Conservation (phyloP, 2,329 filamentous ascomycete species). For the Trichoderma endophyticum region DNA sequence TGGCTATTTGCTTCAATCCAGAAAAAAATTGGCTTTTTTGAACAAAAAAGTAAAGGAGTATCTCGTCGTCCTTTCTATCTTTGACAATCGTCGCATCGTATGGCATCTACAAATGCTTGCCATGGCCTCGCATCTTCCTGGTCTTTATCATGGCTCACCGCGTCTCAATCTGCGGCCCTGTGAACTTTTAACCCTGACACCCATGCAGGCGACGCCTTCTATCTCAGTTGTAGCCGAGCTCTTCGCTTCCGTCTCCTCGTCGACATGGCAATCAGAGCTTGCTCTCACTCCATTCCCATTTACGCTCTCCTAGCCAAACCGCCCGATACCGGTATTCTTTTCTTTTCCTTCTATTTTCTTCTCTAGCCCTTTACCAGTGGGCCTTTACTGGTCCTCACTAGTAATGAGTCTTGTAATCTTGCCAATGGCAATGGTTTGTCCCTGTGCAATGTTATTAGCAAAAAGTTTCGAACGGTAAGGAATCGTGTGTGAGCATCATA, state of each 20-base stretch:
- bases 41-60: neutral
- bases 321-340: neutral
- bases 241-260: neutral
- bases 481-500: constrained; percentile 34
- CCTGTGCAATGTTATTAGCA: constrained; percentile 48
- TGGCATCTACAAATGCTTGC: constrained; percentile 14
- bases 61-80: constrained; percentile 15
- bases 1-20: constrained; percentile 8
- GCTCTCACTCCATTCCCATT: neutral
- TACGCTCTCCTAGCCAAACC: neutral
- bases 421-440: constrained; percentile 98
- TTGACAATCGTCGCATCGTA: constrained; percentile 16
- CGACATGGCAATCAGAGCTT: neutral
- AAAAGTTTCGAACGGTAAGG: neutral
- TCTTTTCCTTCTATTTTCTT: neutral
- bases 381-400: constrained; percentile 2
- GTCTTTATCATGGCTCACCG: neutral
- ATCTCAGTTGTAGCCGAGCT: neutral
- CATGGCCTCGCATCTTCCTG: constrained; percentile 3
- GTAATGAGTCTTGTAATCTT: constrained; percentile 89
- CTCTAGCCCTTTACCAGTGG: neutral
- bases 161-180: neutral
- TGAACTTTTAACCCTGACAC: neutral
- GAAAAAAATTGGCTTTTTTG: neutral
- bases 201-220: constrained; percentile 3